Base-by-base conservation (phyloP, 2,329 filamentous ascomycete species). In the Chaetomium sp. region DNA sequence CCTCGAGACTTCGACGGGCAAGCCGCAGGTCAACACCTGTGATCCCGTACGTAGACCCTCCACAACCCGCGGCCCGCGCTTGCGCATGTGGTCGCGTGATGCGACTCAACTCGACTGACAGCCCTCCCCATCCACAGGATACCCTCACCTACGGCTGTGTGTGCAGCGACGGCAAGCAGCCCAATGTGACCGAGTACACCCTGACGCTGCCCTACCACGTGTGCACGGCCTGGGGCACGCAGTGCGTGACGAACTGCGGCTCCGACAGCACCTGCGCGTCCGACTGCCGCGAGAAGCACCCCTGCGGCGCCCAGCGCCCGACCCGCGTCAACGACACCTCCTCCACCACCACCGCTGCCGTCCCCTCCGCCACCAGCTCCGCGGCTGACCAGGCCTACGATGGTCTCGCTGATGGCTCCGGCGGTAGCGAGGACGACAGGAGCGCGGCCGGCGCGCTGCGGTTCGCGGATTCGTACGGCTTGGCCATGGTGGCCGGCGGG, bases 141-240 rank as follows among this genome's bases (percentile, higher is more conserved):
- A 79, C 81, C 23, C 82, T 94, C 57, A 82, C 79, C n/a, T 94
- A 89, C 78, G 81, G 82, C 68, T 95, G 91, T 76, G 80, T 92
- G 70, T 95, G 91, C 80, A 82, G 83, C 68, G 82, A 90, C 74
- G 84, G 85, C 74, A 75, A 83, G 67, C 78, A 83, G 60, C 91
- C 91, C 70, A 93, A 93, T 78, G 78, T 91, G 57, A 86, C 88
- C 72, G 84, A 93, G 77, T 95, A 90, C 83, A 89, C 88, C 23
- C 83, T 92, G 71, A 93, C 91, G 1, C 81, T 95, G 29, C 91
- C 91, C 38, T 94, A 87, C 83, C 91, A 88, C 79, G 83, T 87
- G 71, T 95, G 91, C 83, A 83, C 82, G 55, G 83, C 90, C 77
- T 92, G 84, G 83, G 88, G 86, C 71, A 86, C 80, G 75, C 85